Conservation (phyloP, 2,329 filamentous ascomycete genomes). For the Fusarium tanahbumbuense region DNA sequence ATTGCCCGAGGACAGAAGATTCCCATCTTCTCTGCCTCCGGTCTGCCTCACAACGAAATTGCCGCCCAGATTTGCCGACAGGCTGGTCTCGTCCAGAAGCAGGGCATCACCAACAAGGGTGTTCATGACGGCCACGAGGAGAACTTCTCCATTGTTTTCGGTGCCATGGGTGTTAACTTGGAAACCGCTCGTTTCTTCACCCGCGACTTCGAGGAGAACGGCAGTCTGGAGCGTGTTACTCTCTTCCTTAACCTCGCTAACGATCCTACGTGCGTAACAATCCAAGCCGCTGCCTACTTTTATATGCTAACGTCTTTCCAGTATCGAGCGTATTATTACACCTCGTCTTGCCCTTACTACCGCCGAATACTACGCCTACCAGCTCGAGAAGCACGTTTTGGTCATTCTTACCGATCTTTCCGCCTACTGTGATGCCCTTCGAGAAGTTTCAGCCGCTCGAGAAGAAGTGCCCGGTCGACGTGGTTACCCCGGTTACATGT, state of each 20-base stretch:
- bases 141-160: constrained; percentile 99
- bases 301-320: constrained; percentile 52
- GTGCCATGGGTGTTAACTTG: constrained; percentile 99
- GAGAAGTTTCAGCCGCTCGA: constrained; percentile 96
- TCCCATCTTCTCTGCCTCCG: constrained; percentile 97
- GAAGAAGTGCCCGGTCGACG: constrained; percentile 99
- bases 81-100: constrained; percentile 85
- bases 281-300: not conserved
- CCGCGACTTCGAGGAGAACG: constrained; percentile 98
- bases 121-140: constrained; percentile 97
- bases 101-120: constrained; percentile 88
- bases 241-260: constrained; percentile 99
- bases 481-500: constrained; percentile 99
- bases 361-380: constrained; percentile 99
- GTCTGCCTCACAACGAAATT: constrained; percentile 99
- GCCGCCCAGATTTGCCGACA: constrained; percentile 99
- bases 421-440: constrained; percentile 97
- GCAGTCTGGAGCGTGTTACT: constrained; percentile 95
- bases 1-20: constrained; percentile 99
- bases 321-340: constrained; percentile 99
- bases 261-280: constrained; percentile 86
- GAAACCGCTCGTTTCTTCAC: constrained; percentile 99
- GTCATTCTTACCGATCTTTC: constrained; percentile 98
- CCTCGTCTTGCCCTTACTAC: constrained; percentile 97
- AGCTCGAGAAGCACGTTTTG: constrained; percentile 99